These are phyloP conservation scores for Phytophthora macrochlamydospora DNA, from an alignment of 352 stramenopile species.

Conservation along the genomic window DNA sequence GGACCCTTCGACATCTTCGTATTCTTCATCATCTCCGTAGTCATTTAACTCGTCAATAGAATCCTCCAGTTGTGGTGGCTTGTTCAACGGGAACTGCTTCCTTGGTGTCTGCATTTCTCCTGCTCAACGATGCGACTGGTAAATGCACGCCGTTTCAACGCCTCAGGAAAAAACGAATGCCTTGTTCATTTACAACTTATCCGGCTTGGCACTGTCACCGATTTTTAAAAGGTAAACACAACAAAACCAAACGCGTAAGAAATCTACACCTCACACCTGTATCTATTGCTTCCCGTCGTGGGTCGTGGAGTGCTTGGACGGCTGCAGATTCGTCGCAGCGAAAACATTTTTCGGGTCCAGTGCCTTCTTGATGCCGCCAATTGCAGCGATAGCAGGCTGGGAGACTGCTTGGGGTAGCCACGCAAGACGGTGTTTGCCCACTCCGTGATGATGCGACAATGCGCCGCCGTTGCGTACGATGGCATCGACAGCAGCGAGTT, in stretches of 20 bases:
- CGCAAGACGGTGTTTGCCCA: conserved; percentile 92
- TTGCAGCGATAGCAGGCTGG: conserved; percentile 57
- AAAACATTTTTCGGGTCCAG: conserved; percentile 94
- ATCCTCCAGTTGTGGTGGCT: conserved; percentile 11
- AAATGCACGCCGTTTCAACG: conserved; percentile 19
- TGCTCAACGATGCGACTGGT: too few relatives aligned
- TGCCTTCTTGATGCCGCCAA: conserved; percentile 87
- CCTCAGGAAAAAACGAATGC: background rate
- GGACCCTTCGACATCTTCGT: conserved; percentile 21
- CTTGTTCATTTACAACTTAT: background rate
- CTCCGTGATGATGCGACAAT: conserved; percentile 95
- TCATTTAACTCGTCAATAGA: conserved; percentile 21
- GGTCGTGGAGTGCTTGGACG: conserved; percentile 27
- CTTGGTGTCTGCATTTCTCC: background rate
- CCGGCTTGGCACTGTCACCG: background rate
- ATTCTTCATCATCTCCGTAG: conserved; percentile 35
- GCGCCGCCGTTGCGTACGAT: conserved; percentile 92
- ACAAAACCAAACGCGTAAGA: background rate
- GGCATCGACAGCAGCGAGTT: conserved; percentile 69
- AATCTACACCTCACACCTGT: conserved; percentile 17
- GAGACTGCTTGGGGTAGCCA: conserved; percentile 90
- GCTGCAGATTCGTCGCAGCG: conserved; percentile 83
- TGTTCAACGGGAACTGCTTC: conserved; percentile 26
- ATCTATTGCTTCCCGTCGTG: background rate
- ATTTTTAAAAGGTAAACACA: conserved; percentile 6